Base-by-base conservation (phyloP, 225 moss, liverwort and hornwort genomes). In the Pleurozium schreberi region DNA sequence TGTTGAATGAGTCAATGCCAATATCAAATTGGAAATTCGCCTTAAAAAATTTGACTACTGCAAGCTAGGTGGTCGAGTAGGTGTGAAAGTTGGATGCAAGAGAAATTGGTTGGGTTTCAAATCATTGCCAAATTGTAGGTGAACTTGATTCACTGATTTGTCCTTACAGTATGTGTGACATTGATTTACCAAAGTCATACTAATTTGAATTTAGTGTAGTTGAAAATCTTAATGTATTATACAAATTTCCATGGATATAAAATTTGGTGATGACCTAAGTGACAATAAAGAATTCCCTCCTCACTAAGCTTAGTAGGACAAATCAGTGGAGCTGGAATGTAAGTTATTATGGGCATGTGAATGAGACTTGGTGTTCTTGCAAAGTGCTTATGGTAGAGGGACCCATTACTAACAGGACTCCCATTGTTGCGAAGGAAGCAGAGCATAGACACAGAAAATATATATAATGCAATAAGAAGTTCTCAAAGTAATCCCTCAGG, bases 1-100 rank as follows among this genome's bases (percentile, higher is more conserved):
- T 16, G 6, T 45, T 28, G 18, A 28, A 73, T 18, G 47, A 47
- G 10, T 4, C 6, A 33, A 1, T 30, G 45, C 6, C 10, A 45
- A 13, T 15, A 28, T 43, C 9, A 43, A 0, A 9, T 71, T 57
- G 57, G 43, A 43, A 27, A 16, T 8, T 69, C 0, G 2, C 2
- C 3, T 16, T 11, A 15, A 14, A 9, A 69, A 40, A 9, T 9
- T 73, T 30, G 17, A 1, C 1, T 45, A 10, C 4, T 0, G 0
- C 6, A 10, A 45, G 1, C 5, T 50, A 17, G 31, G 34, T 33
- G 34, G n/a, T 33, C 8, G 2, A 50, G 36, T 11, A 60, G 18
- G 23, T 69, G 43, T 57, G 38, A 45, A 43, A 62, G 63, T 71
- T 38, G 28, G 30, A 60, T 79, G 27, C 27, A 58, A 40, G 36